Base-by-base conservation (phyloP, 164 flowering plant species). In the Tetracentron sinense region DNA sequence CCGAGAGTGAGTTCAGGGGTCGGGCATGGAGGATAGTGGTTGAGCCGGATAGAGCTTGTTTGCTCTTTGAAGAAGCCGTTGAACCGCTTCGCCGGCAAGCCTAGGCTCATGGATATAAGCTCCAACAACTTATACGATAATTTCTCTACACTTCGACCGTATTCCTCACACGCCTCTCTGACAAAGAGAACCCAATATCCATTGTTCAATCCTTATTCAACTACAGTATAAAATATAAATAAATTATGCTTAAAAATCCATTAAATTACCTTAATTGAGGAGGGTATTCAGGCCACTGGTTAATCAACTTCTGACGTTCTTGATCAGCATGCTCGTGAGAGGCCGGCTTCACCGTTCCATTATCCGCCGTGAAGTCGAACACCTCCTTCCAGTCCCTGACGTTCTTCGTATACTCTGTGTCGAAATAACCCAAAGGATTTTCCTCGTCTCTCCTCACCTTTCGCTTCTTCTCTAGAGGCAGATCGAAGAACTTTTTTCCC, bases 341-440 rank as follows among this genome's bases (percentile, higher is more conserved):
- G 5, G 82, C 82, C 0, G 87, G 83, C 6, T 81, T 10, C 15
- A 77, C 15, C 0, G 73, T 71, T 0, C 79, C 78, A 60, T n/a
- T n/a, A 27, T 54, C 33, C 27, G 73, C 66, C 4, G 70, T 60
- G 29, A 70, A 77, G 61, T 86, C 91, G 48, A 88, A 83, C 35
- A 88, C 88, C 63, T 88, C 84, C 64, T 88, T 88, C 94, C 94
- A 87, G 56, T 87, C 93, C 42, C 94, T 82, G 2, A 85, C 90
- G 55, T 84, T 85, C 56, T 88, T 88, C 2, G 90, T 88, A 44
- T 77, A 75, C 76, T 88, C 90, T 0, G 76, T 33, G 11, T 85
- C 90, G 56, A 80, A 73, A 53, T 72, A 88, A 5, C 95, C 95
- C 74, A 76, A 5, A 1, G 82, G 72, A 11, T 76, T 72, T 42